Conservation (phyloP, 345 rosid genomes). For the Lagerstroemia speciosa region DNA sequence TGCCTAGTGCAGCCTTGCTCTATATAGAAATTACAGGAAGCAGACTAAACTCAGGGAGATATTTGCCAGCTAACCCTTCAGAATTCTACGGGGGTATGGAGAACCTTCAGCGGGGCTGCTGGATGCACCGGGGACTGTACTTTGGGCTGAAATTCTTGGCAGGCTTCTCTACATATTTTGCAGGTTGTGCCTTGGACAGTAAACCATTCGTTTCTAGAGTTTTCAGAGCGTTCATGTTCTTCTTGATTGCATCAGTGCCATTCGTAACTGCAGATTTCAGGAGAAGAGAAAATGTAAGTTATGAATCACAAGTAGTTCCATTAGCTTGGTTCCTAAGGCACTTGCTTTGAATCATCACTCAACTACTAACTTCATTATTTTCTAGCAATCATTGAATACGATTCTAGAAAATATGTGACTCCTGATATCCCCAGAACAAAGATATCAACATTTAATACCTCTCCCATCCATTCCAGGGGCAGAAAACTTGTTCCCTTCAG, state of each 20-base stretch:
- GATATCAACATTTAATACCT: not conserved
- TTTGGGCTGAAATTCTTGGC: constrained; percentile 31
- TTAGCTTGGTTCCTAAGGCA: not conserved
- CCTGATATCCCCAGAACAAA: not conserved
- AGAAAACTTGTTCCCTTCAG: constrained; percentile 16
- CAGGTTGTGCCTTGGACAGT: constrained; percentile 14
- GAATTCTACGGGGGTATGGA: not conserved
- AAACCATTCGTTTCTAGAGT: constrained; percentile 12
- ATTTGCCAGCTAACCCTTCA: constrained; percentile 2
- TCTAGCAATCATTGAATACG: no score
- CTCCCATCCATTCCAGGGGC: constrained; percentile 9
- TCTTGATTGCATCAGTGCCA: constrained; percentile 17
- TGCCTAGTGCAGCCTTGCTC: constrained; percentile 31
- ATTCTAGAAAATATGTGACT: no score
- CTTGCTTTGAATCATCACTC: not conserved
- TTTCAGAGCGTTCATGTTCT: constrained; percentile 14
- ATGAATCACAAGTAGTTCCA: not conserved
- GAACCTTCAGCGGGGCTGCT: constrained; percentile 42
- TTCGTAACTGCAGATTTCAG: constrained; percentile 19
- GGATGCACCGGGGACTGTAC: constrained; percentile 39
- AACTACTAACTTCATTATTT: no score
- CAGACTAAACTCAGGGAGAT: constrained; percentile 23
- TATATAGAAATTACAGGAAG: constrained; percentile 25
- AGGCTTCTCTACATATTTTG: constrained; percentile 41
- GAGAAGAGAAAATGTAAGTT: not conserved